Evolutionary conservation across 1,139 yeast genomes (phyloP).

Genomic region (Casaregolazyma suthepensis): DNA sequence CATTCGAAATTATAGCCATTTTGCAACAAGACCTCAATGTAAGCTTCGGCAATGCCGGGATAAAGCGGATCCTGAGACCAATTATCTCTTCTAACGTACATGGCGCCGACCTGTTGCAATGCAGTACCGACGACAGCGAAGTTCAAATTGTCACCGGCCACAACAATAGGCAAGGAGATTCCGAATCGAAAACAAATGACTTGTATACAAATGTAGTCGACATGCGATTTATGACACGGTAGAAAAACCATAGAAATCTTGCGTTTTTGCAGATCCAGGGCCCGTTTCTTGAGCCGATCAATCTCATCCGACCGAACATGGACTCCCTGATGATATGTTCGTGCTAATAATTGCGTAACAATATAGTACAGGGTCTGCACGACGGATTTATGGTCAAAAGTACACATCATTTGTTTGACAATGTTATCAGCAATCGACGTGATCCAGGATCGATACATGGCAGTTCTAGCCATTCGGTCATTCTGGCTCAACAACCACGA

Average conservation of each 20-base stretch:
- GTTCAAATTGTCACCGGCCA: constrained; percentile 65
- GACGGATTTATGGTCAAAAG: constrained; percentile 30
- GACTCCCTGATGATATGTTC: constrained; percentile 41
- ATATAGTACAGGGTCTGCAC: constrained; percentile 34
- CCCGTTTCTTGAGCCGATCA: constrained; percentile 30
- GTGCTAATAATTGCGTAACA: constrained; percentile 35
- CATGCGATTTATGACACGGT: constrained; percentile 58
- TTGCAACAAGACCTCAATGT: constrained; percentile 46
- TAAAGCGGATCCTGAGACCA: constrained; percentile 44
- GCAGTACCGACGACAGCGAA: constrained; percentile 52
- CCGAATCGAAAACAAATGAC: constrained; percentile 52
- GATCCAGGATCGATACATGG: constrained; percentile 29
- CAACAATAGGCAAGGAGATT: constrained; percentile 52
- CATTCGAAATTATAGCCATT: constrained; percentile 55
- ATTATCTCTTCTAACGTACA: constrained; percentile 40
- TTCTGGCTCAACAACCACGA: constrained; percentile 18
- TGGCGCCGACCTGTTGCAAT: constrained; percentile 38
- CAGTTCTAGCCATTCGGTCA: constrained; percentile 24
- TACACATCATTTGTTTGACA: constrained; percentile 32
- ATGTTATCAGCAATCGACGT: constrained; percentile 28
- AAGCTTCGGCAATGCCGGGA: constrained; percentile 46
- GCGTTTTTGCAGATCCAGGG: constrained; percentile 31
- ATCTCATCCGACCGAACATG: constrained; percentile 35
- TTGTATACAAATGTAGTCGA: constrained; percentile 60
- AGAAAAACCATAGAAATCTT: constrained; percentile 36